Percentiles rank a stretch among this genome's conserved stretches.
Evolutionary conservation across 1,139 yeast genomes (phyloP).

Genomic region (Candida glucosophila): DNA sequence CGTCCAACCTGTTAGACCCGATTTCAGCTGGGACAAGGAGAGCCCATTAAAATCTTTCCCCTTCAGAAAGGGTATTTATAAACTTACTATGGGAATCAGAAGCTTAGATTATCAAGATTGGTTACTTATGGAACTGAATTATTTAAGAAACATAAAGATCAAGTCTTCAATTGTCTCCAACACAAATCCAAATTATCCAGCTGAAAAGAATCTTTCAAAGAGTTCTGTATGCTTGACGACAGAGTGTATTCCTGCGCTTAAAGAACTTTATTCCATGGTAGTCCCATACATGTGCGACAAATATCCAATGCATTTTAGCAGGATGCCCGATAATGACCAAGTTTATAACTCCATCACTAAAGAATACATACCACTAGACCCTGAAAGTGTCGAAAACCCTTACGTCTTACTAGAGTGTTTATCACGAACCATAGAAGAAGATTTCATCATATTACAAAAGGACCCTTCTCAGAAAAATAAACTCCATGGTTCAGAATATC

Average conservation of each 20-base stretch:
- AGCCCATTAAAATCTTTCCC: neutral
- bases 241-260: conserved; percentile 46
- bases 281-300: conserved; percentile 45
- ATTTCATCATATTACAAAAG: conserved; percentile 54
- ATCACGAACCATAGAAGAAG: conserved; percentile 42
- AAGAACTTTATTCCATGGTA: conserved; percentile 48
- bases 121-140: conserved; percentile 61
- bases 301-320: conserved; percentile 47
- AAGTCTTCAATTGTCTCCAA: conserved; percentile 42
- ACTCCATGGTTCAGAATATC: conserved; percentile 44
- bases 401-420: neutral
- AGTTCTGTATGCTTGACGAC: conserved; percentile 11
- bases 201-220: conserved; percentile 17
- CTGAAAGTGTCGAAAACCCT: conserved; percentile 48
- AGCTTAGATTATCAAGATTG: conserved; percentile 50
- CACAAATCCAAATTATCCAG: conserved; percentile 18
- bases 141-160: conserved; percentile 42
- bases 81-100: conserved; percentile 55
- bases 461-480: conserved; percentile 63
- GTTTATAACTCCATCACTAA: conserved; percentile 46
- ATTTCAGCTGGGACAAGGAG: conserved; percentile 1
- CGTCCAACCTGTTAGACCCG: neutral
- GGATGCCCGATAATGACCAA: conserved; percentile 33
- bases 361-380: conserved; percentile 42
- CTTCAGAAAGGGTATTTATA: conserved; percentile 1